Base-by-base conservation (phyloP, 2,329 filamentous ascomycete genomes). In the Pseudocercospora pini-densiflorae region DNA sequence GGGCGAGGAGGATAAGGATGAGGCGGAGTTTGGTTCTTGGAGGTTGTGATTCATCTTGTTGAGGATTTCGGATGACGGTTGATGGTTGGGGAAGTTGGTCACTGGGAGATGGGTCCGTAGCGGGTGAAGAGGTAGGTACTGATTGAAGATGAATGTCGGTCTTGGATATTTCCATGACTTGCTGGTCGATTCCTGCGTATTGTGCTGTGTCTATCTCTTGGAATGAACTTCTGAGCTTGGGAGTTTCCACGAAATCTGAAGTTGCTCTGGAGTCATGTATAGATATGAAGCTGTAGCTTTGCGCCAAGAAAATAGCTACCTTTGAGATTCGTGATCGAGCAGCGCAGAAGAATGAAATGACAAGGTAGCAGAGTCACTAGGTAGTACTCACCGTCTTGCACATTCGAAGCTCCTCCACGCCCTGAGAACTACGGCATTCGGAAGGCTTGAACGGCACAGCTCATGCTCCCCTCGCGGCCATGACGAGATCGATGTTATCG, bases 21-120 rank as follows among this genome's bases (percentile, higher is more conserved):
- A 68, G 62, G 3, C 68, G 64, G 6, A 70, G 21, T 40, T 62
- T 73, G 1, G 65, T 70, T 14, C 71, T 82, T 82, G 55, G 55
- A 12, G 66, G 62, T 3, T 43, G 27, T 14, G 24, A 2, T 23
- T 24, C 10, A 29, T 54, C 23, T 54, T 55, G 16, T 33, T 31
- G 27, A 12, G 5, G 16, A 24, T 2, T 33, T 31, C 2, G 21
- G 21, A 12, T 14, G 14, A 7, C 16, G 19, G 23, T 6, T 14
- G 24, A 14, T 24, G 51, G 2, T 16, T 19, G 23, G 10, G 12
- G 23, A 33, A 3, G 1, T 29, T 27, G 51, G 8, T 24, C 23
- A 16, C 3, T 16, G 19, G 24, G 14, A 6, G 9, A 9, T 51
- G 47, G 21, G 14, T 24, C 51, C 8, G 51, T 55, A 3, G 51